phyloP scores from a whole-genome alignment of 2,329 filamentous ascomycete species.

The Teratosphaeria viscida region DNA sequence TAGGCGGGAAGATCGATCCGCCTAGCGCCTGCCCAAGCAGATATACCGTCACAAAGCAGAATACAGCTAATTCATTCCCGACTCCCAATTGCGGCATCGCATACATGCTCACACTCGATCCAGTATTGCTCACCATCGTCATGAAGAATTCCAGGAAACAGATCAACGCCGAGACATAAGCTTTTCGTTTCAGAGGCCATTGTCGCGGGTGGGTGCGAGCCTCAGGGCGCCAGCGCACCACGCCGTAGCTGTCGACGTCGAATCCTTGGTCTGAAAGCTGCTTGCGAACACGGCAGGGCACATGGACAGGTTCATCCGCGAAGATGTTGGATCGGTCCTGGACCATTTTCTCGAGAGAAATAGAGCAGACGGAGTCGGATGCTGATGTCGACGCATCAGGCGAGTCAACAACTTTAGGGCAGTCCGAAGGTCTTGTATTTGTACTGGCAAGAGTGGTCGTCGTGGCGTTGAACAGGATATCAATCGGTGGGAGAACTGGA shows the following conservation, averaged over 20 bases:
- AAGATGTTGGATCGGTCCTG: background rate
- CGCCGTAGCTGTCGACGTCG: conserved; percentile 7
- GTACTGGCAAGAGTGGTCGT: background rate
- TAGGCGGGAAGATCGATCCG: conserved; percentile 30
- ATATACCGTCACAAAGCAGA: conserved; percentile 16
- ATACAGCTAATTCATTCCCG: conserved; percentile 1
- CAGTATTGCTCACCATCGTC: conserved; percentile 10
- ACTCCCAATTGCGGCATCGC: conserved; percentile 2
- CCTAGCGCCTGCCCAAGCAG: conserved; percentile 30
- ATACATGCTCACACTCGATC: conserved; percentile 3
- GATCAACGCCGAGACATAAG: conserved; percentile 13
- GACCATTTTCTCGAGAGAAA: background rate
- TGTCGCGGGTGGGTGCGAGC: conserved; percentile 6
- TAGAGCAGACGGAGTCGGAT: background rate
- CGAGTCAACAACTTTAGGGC: background rate
- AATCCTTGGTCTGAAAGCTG: conserved; percentile 8
- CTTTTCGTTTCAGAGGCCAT: conserved; percentile 9
- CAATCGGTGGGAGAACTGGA: background rate
- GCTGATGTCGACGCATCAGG: background rate
- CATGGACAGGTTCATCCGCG: background rate
- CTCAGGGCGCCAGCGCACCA: conserved; percentile 9
- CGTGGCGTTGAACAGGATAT: background rate
- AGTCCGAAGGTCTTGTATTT: background rate
- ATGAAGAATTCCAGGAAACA: conserved; percentile 14
- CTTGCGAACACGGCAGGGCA: conserved; percentile 6